These are phyloP conservation scores for Bidens hawaiensis DNA, from an alignment of 140 eudicot species.

Conservation along the genomic window DNA sequence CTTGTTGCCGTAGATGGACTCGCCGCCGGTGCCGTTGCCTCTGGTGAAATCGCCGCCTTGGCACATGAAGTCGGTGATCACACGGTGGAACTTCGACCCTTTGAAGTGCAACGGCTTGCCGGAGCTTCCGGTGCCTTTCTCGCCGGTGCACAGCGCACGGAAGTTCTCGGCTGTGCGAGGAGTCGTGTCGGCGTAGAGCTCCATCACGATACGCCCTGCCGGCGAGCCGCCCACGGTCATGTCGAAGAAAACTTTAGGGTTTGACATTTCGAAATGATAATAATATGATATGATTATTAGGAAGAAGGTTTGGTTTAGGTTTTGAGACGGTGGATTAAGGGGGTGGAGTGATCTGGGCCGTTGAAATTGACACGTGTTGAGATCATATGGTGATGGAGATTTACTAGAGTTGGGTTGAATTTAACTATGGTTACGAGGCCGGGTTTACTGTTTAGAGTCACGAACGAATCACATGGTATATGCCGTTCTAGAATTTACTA, in stretches of 20 bases:
- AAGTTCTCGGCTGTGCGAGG: constrained; percentile 64
- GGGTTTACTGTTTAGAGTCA: constrained; percentile 17
- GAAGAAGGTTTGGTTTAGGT: background rate
- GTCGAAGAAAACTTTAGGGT: constrained; percentile 64
- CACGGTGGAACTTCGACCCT: constrained; percentile 67
- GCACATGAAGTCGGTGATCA: constrained; percentile 70
- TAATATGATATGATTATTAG: no score
- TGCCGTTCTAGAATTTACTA: constrained; percentile 10
- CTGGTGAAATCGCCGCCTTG: constrained; percentile 76
- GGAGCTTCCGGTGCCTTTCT: constrained; percentile 47
- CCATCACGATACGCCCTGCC: constrained; percentile 60
- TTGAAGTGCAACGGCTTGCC: constrained; percentile 72
- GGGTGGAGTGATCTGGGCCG: background rate
- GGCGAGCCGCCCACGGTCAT: constrained; percentile 57
- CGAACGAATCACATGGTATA: constrained; percentile 31
- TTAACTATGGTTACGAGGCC: constrained; percentile 12
- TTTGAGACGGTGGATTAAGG: constrained; percentile 3
- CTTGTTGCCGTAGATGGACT: constrained; percentile 62
- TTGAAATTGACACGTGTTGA: constrained; percentile 7
- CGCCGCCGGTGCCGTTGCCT: constrained; percentile 77
- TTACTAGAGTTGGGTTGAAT: constrained; percentile 15
- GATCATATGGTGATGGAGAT: background rate
- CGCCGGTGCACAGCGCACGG: constrained; percentile 80
- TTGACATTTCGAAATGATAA: constrained; percentile 31
- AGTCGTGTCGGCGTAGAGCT: constrained; percentile 49